Percentiles rank a stretch among this genome's conserved stretches.
Evolutionary conservation across 2,329 filamentous ascomycete genomes (phyloP).

Genomic region (Cordyceps farinosa): DNA sequence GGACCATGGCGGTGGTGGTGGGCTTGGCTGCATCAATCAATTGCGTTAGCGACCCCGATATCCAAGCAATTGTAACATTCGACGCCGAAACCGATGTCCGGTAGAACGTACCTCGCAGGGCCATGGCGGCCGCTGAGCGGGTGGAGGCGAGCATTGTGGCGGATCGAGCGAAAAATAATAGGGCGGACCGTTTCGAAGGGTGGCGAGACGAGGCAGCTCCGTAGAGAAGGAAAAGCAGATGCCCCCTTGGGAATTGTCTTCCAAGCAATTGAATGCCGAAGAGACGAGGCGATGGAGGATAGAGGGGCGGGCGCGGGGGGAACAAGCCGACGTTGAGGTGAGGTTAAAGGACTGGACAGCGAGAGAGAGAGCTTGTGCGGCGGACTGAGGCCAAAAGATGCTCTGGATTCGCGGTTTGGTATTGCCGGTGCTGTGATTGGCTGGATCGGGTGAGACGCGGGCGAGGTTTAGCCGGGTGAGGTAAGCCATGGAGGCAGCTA

Average conservation of each 20-base stretch:
- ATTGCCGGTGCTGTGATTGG: conserved; percentile 20
- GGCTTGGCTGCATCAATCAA: conserved; percentile 56
- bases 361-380: conserved; percentile 13
- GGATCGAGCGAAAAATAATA: conserved; percentile 11
- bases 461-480: conserved; percentile 18
- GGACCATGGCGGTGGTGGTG: conserved; percentile 55
- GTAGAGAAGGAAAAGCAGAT: background rate
- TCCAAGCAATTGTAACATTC: background rate
- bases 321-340: background rate
- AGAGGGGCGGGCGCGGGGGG: background rate
- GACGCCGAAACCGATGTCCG: background rate
- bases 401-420: conserved; percentile 6
- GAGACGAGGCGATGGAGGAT: background rate
- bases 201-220: background rate
- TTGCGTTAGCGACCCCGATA: conserved; percentile 4
- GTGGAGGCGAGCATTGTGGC: conserved; percentile 45
- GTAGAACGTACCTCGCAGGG: conserved; percentile 45
- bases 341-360: background rate
- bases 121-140: conserved; percentile 50
- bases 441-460: background rate
- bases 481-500: background rate
- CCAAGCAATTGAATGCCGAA: conserved; percentile 11
- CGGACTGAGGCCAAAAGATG: conserved; percentile 17
- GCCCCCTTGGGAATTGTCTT: conserved; percentile 9
- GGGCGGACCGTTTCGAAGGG: background rate